Conservation (phyloP, 768 basidiomycete genomes). For the Russula sp. region DNA sequence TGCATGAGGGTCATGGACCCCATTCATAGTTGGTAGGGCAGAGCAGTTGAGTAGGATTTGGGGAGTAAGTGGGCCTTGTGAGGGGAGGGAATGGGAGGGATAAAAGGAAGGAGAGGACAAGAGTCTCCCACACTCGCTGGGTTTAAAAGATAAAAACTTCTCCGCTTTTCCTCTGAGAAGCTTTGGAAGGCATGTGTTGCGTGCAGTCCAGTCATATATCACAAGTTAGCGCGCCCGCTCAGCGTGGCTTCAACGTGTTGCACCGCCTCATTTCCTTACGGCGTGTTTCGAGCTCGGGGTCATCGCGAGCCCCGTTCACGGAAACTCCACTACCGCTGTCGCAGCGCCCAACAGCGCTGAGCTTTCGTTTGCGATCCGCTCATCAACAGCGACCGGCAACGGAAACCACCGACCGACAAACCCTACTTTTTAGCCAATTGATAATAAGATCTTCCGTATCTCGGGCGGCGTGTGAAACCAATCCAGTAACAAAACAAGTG, state of each 20-base stretch:
- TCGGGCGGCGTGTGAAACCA: background rate
- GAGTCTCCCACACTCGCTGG: slow-evolving; percentile 9
- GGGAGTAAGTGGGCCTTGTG: background rate
- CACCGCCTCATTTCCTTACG: slow-evolving; percentile 3
- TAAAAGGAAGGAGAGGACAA: background rate
- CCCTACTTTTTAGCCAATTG: background rate
- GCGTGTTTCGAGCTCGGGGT: background rate
- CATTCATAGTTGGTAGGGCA: slow-evolving; percentile 31
- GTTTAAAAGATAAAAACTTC: background rate
- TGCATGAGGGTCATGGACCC: slow-evolving; percentile 36
- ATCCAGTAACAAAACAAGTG: slow-evolving; percentile 1
- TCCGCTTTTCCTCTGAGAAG: slow-evolving; percentile 2
- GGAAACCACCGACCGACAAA: slow-evolving; percentile 10
- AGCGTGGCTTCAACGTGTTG: slow-evolving; percentile 19
- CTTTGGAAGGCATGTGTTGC: background rate
- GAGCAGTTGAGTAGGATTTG: background rate
- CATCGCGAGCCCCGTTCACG: background rate
- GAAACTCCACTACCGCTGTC: background rate
- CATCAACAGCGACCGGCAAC: slow-evolving; percentile 12
- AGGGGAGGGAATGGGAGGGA: slow-evolving; percentile 2
- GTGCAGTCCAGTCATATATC: background rate
- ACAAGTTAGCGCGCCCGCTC: slow-evolving; percentile 9
- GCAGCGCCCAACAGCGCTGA: slow-evolving; percentile 11
- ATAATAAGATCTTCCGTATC: background rate
- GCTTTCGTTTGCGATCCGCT: slow-evolving; percentile 22